A percentile compares a stretch with the other conserved stretches of the same genome.
phyloP scores from a whole-genome alignment of 2,329 filamentous ascomycete genomes.

The Alternaria consortialis region DNA sequence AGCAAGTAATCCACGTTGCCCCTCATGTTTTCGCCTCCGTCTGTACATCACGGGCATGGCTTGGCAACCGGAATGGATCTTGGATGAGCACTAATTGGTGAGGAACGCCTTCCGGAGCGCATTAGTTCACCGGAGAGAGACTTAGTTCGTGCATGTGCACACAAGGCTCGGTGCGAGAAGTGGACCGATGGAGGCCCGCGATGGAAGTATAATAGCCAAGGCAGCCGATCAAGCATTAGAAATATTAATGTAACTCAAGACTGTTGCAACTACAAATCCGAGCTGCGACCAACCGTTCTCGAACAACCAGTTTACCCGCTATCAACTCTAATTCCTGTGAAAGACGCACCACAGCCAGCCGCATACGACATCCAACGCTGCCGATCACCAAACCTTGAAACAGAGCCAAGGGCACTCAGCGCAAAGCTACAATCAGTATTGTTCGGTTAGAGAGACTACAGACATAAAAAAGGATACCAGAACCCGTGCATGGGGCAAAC shows the following conservation, averaged over 20 bases:
- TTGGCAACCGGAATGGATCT: conserved; percentile 8
- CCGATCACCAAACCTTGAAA: conserved; percentile 20
- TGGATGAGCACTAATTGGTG: conserved; percentile 18
- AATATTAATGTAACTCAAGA: neutral
- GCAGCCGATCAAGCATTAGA: neutral
- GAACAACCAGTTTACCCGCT: neutral
- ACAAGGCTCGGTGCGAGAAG: conserved; percentile 8
- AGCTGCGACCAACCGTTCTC: neutral
- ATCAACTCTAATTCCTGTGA: neutral
- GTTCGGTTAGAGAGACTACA: neutral
- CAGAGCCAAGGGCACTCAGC: neutral
- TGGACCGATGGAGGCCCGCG: conserved; percentile 13
- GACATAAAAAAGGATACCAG: conserved; percentile 12
- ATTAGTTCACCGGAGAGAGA: conserved; percentile 9
- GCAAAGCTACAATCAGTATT: neutral
- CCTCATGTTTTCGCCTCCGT: conserved; percentile 19
- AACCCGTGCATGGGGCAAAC: neutral
- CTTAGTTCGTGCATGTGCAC: conserved; percentile 17
- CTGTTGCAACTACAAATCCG: neutral
- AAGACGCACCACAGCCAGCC: conserved; percentile 9
- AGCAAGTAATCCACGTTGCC: conserved; percentile 10
- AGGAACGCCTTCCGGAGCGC: conserved; percentile 1
- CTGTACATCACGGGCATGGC: conserved; percentile 14
- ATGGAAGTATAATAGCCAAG: conserved; percentile 16
- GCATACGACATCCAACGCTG: conserved; percentile 23